These are phyloP conservation scores for Cyberlindnera subsufficiens DNA, from an alignment of 805 yeast genomes.

Conservation along the genomic window DNA sequence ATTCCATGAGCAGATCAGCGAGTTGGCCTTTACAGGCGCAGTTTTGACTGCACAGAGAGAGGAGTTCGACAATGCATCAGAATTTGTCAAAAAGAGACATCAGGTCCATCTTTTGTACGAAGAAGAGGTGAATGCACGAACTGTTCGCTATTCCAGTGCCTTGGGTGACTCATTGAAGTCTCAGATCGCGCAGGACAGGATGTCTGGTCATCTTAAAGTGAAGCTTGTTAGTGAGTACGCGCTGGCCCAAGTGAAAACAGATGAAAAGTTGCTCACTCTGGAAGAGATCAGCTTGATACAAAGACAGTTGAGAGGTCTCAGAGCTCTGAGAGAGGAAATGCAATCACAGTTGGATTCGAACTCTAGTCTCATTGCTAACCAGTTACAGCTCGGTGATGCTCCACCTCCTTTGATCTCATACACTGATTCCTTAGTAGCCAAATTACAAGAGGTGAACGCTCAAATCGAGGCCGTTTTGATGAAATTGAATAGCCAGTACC, in stretches of 20 bases:
- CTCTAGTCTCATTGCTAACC: background rate
- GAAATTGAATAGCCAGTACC: slow-evolving; percentile 13
- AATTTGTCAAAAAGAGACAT: slow-evolving; percentile 3
- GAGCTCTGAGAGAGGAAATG: slow-evolving; percentile 12
- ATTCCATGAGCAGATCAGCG: slow-evolving; percentile 1
- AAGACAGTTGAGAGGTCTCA: slow-evolving; percentile 5
- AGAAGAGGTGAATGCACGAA: slow-evolving; percentile 3
- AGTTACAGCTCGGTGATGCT: background rate
- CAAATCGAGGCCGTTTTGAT: slow-evolving; percentile 5
- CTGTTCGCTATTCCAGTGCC: background rate
- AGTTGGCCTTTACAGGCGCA: slow-evolving; percentile 6
- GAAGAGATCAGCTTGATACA: slow-evolving; percentile 9
- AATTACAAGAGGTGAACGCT: slow-evolving; percentile 3
- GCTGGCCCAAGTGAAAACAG: slow-evolving; percentile 7
- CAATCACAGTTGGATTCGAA: slow-evolving; percentile 12
- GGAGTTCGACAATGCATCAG: slow-evolving; percentile 12
- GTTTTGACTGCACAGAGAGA: slow-evolving; percentile 1
- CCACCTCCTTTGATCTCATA: background rate
- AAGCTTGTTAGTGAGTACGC: slow-evolving; percentile 19
- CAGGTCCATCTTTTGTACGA: slow-evolving; percentile 1
- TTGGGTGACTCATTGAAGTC: slow-evolving; percentile 10
- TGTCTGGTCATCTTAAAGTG: slow-evolving; percentile 13
- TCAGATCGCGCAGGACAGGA: slow-evolving; percentile 10
- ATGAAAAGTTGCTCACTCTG: slow-evolving; percentile 7
- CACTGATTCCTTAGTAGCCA: background rate